phyloP scores from a whole-genome alignment of 2,329 filamentous ascomycete species.

The Capronia epimyces region DNA sequence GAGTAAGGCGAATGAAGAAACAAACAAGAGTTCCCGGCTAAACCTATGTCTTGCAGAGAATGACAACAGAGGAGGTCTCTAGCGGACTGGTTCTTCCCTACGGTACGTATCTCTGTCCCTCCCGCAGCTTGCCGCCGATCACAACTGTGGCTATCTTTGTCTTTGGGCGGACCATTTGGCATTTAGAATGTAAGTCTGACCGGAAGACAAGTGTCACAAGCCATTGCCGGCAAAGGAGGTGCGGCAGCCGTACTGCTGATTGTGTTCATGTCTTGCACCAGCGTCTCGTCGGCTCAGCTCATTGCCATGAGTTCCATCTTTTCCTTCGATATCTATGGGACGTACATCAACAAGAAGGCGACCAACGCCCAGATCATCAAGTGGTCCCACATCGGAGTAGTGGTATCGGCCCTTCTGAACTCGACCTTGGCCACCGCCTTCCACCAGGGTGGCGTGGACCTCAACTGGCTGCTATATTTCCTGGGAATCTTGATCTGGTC shows the following conservation, averaged over 20 bases:
- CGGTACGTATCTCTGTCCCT: no score
- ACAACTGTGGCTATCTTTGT: no score
- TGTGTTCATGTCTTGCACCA: conserved; percentile 56
- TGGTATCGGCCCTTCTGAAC: conserved; percentile 51
- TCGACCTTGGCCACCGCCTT: conserved; percentile 24
- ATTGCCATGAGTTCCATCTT: conserved; percentile 83
- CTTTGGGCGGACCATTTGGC: no score
- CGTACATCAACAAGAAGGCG: conserved; percentile 73
- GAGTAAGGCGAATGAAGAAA: no score
- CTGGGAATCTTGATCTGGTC: conserved; percentile 86
- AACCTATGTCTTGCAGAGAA: no score
- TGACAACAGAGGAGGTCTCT: no score
- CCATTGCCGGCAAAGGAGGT: conserved; percentile 29
- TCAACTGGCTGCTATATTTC: conserved; percentile 43
- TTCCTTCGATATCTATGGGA: conserved; percentile 83
- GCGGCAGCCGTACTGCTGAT: conserved; percentile 29
- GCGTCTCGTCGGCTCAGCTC: conserved; percentile 72
- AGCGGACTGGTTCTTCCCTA: no score
- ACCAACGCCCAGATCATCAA: conserved; percentile 70
- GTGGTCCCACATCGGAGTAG: conserved; percentile 66
- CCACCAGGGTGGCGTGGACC: conserved; percentile 20
- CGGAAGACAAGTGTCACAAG: no score
- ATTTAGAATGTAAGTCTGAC: no score
- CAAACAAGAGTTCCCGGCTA: no score
- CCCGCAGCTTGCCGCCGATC: no score